A percentile compares a stretch with the other conserved stretches of the same genome.
These are phyloP conservation scores for Rhodamnia argentea DNA, from an alignment of 345 rosid species.

Conservation along the genomic window DNA sequence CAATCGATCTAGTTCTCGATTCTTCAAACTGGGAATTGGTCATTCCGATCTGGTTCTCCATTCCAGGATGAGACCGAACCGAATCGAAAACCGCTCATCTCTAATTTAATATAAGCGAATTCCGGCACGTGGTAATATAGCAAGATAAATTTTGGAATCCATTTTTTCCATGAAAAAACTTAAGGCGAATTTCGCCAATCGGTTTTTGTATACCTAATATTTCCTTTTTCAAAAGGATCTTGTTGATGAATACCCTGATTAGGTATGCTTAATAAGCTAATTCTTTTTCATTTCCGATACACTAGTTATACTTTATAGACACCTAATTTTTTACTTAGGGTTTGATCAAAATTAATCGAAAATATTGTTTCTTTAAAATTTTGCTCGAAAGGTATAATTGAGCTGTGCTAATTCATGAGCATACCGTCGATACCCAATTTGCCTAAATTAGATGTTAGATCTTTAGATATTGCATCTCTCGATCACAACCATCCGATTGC, in stretches of 20 bases:
- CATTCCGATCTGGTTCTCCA: too few relatives aligned
- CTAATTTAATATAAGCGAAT: too few relatives aligned
- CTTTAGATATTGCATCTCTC: background rate
- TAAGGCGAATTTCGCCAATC: too few relatives aligned
- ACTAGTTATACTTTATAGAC: background rate
- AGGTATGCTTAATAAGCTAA: background rate
- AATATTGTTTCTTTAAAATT: background rate
- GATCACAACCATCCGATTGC: background rate
- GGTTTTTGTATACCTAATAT: background rate
- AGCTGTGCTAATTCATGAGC: background rate
- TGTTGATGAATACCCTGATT: background rate
- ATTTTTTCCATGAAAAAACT: background rate
- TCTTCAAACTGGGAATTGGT: too few relatives aligned
- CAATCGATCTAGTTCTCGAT: too few relatives aligned
- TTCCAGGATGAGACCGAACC: too few relatives aligned
- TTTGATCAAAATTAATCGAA: background rate
- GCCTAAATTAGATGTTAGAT: background rate
- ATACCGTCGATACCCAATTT: background rate
- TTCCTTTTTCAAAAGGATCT: background rate
- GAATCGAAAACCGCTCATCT: too few relatives aligned
- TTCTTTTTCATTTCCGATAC: background rate
- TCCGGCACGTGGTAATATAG: background rate
- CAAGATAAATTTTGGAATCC: background rate
- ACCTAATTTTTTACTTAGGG: background rate
- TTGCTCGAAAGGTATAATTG: rapidly evolving